Evolutionary conservation across 306 rosid genomes (phyloP), one percentile per base, ranked within the genome.

Genomic region (Prunus mira): DNA sequence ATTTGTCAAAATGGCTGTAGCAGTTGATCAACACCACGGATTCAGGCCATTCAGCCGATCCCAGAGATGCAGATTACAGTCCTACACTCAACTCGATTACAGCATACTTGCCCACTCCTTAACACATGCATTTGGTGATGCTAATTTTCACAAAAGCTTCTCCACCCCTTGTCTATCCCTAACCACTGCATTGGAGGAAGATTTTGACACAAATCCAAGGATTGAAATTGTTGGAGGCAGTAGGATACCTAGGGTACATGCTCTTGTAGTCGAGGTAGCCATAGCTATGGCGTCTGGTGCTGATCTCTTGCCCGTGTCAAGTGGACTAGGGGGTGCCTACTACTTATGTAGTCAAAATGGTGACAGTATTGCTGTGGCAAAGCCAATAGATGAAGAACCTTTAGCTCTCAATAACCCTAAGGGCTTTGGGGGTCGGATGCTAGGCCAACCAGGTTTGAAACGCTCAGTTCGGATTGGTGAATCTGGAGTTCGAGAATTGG

Each of bases 341-440:
- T 81, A 89, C 72, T 75, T 94, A 58, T 76, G 78, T 3, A 85
- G 81, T 81, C 79, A 74, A 84, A 89, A 64, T 60, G 98, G 98
- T 9, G 86, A 74, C 72, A 85, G 79, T 51, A 88, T 94, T 76
- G 98, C 98, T 17, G 96, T 92, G 66, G 93, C 88, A 13, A 94
- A 94, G 91, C 98, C 96, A 10, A 76, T 88, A 17, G 97, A 94
- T 62, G 98, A 94, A 82, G 98, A 94, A 49, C 94, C 97, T 52
- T 73, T 87, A 13, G 96, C 96, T 79, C 67, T 86, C 4, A 91
- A 90, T 55, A 91, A 89, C 13, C 97, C 94, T 1, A 91, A 91
- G 61, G 93, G 93, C 38, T 80, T 82, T 7, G 83, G 81, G 10
- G 93, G 89, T 84, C 80, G 80, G 77, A 73, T 86, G 85, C 80